phyloP scores from a whole-genome alignment of 1,139 yeast species.

The Taphrina sp. region DNA sequence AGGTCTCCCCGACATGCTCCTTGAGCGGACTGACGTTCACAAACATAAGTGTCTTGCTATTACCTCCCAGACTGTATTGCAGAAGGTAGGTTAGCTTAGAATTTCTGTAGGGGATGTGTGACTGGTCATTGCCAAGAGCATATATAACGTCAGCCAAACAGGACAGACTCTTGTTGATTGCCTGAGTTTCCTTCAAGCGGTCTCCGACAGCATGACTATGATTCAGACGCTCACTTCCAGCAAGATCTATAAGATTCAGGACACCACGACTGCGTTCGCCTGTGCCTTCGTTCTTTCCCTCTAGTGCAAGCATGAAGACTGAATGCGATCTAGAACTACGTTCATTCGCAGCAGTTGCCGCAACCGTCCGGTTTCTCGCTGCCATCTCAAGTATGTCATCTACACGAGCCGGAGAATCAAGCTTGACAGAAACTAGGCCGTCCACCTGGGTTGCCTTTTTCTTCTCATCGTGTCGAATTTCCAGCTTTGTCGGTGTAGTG shows the following conservation, averaged over 20 bases:
- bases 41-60: slow-evolving; percentile 89
- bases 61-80: slow-evolving; percentile 80
- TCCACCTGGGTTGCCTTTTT: slow-evolving; percentile 58
- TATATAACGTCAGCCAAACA: slow-evolving; percentile 87
- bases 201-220: slow-evolving; percentile 68
- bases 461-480: slow-evolving; percentile 68
- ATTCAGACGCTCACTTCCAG: slow-evolving; percentile 84
- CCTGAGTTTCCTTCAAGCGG: slow-evolving; percentile 79
- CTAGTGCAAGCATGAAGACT: slow-evolving; percentile 64
- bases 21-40: slow-evolving; percentile 76
- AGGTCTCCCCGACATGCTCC: slow-evolving; percentile 67
- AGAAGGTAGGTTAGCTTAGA: slow-evolving; percentile 71
- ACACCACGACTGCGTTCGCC: slow-evolving; percentile 59
- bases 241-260: slow-evolving; percentile 74
- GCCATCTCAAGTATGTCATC: slow-evolving; percentile 56
- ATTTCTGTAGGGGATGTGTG: slow-evolving; percentile 58
- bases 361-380: slow-evolving; percentile 65
- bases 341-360: slow-evolving; percentile 77
- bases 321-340: slow-evolving; percentile 73
- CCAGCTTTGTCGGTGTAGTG: slow-evolving; percentile 51
- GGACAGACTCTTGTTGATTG: slow-evolving; percentile 84
- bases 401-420: slow-evolving; percentile 56
- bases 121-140: slow-evolving; percentile 54
- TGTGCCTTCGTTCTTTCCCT: slow-evolving; percentile 56
- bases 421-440: slow-evolving; percentile 54